These are phyloP conservation scores for Kondoa subrosea DNA, from an alignment of 768 basidiomycete species.

Conservation along the genomic window DNA sequence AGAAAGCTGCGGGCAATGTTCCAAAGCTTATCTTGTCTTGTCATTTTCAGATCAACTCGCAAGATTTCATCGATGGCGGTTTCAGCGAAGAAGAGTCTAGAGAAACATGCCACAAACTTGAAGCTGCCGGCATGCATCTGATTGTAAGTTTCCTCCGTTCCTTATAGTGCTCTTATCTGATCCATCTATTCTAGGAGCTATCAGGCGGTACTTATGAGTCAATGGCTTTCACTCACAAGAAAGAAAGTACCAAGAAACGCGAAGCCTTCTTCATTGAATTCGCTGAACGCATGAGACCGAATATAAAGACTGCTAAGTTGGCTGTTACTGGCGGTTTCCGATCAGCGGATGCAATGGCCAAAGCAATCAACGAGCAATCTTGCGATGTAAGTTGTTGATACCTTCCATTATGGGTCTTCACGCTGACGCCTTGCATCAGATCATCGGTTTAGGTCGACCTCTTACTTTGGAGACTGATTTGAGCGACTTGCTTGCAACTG, in stretches of 20 bases:
- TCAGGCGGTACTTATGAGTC: slow-evolving; percentile 25
- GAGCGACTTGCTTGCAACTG: slow-evolving; percentile 26
- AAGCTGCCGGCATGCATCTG: slow-evolving; percentile 33
- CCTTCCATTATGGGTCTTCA: slow-evolving; percentile 6
- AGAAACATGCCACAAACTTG: slow-evolving; percentile 31
- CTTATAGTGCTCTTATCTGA: not conserved
- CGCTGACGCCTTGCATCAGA: slow-evolving; percentile 12
- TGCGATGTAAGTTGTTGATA: slow-evolving; percentile 9
- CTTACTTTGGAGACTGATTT: slow-evolving; percentile 30
- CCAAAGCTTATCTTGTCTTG: too few species aligned
- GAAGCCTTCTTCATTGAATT: slow-evolving; percentile 23
- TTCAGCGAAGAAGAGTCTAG: slow-evolving; percentile 32
- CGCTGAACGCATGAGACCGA: slow-evolving; percentile 26
- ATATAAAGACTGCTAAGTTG: slow-evolving; percentile 26
- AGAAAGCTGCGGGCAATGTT: too few species aligned
- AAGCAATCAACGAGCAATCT: slow-evolving; percentile 21
- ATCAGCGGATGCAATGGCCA: slow-evolving; percentile 25
- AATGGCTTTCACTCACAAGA: slow-evolving; percentile 26
- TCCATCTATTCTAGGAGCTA: too few species aligned
- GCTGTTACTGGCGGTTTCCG: slow-evolving; percentile 32
- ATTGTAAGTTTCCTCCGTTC: slow-evolving; percentile 26
- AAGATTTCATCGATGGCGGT: slow-evolving; percentile 28
- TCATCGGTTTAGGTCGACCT: slow-evolving; percentile 30
- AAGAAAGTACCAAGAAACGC: slow-evolving; percentile 26
- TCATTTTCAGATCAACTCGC: slow-evolving; percentile 24